Evolutionary conservation across 2,329 filamentous ascomycete genomes (phyloP).

Genomic region (Teratosphaeria nubilosa): DNA sequence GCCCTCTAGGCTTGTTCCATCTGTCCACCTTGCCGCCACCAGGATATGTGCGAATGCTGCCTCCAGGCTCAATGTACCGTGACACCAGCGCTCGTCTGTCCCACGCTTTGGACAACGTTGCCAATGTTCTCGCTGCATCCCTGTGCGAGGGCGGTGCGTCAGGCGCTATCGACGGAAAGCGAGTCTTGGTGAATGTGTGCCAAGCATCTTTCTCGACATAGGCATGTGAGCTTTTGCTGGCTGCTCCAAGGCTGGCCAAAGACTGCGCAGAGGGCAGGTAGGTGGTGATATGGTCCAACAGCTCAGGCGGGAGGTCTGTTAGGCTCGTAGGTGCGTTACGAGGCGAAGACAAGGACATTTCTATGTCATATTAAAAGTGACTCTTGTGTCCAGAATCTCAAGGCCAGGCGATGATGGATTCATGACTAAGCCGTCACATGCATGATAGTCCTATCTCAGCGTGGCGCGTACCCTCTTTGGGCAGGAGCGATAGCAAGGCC

Average conservation of each 20-base stretch:
- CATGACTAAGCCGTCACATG: neutral
- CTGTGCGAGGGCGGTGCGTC: slow-evolving; percentile 29
- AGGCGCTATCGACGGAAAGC: slow-evolving; percentile 34
- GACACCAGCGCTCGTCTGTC: slow-evolving; percentile 47
- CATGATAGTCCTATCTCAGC: neutral
- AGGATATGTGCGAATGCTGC: slow-evolving; percentile 25
- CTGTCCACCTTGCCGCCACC: slow-evolving; percentile 17
- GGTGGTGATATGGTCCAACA: slow-evolving; percentile 27
- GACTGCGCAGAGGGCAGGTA: slow-evolving; percentile 37
- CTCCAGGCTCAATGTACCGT: slow-evolving; percentile 39
- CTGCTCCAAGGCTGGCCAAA: slow-evolving; percentile 35
- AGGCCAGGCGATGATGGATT: neutral
- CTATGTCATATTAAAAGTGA: neutral
- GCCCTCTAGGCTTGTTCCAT: slow-evolving; percentile 35
- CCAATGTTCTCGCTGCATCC: slow-evolving; percentile 44
- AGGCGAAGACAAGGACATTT: neutral
- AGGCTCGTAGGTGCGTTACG: slow-evolving; percentile 5
- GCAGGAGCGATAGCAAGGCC: neutral
- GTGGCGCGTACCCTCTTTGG: neutral
- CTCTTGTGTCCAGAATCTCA: neutral
- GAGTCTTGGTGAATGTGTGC: slow-evolving; percentile 37
- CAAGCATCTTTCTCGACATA: slow-evolving; percentile 39
- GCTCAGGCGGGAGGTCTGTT: slow-evolving; percentile 28
- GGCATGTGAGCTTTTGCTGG: slow-evolving; percentile 35
- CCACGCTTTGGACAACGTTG: slow-evolving; percentile 47